Evolutionary conservation across 306 rosid species (phyloP).

Genomic region (Ceratonia siliqua): DNA sequence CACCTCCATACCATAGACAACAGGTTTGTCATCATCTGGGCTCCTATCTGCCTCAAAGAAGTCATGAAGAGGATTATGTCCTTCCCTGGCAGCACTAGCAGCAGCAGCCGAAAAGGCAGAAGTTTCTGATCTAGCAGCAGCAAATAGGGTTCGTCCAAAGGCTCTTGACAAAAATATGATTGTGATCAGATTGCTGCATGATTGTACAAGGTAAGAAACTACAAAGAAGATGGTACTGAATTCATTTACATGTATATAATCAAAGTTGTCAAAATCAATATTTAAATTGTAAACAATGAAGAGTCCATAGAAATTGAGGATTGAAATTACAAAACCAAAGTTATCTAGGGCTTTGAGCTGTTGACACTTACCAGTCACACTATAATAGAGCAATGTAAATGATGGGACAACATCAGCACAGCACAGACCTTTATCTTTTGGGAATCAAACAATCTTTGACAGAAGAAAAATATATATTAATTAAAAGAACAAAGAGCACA

Average conservation of each 20-base stretch:
- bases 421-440: not conserved
- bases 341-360: not conserved
- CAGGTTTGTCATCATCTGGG: constrained; percentile 65
- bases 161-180: constrained; percentile 55
- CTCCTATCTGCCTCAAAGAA: constrained; percentile 73
- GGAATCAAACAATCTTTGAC: too few relatives aligned
- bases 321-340: too few relatives aligned
- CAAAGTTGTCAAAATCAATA: constrained; percentile 25
- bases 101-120: constrained; percentile 41
- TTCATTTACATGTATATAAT: not conserved
- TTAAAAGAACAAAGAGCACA: too few relatives aligned
- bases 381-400: not conserved
- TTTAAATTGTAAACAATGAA: too few relatives aligned
- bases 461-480: too few relatives aligned
- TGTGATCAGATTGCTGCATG: constrained; percentile 29
- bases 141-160: constrained; percentile 58
- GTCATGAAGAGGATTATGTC: constrained; percentile 66
- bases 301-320: too few relatives aligned
- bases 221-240: not conserved
- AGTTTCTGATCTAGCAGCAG: constrained; percentile 65
- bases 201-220: not conserved
- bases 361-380: not conserved
- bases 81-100: constrained; percentile 33
- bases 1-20: constrained; percentile 64
- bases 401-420: not conserved